Base-by-base conservation (phyloP, 805 yeast species). In the Ogataea zsoltii region DNA sequence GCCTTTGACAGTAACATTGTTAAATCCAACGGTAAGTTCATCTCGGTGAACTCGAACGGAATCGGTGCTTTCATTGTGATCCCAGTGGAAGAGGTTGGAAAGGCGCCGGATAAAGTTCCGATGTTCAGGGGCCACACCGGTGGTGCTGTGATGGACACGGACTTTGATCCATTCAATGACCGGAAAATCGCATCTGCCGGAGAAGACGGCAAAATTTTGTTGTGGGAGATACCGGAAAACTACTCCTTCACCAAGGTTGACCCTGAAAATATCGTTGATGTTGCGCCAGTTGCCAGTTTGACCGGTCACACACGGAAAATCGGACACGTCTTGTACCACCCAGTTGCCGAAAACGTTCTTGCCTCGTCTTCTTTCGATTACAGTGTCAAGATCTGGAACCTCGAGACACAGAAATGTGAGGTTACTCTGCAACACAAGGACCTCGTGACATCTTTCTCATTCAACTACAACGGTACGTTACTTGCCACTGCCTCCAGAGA, bases 41-140 rank as follows among this genome's bases (percentile, higher is more conserved):
- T 94, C 33, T 76, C 96, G 1, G 85, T 90, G 53, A 90, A 88
- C 65, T 76, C 97, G 26, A 85, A 96, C 10, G 98, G 98, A 33
- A 98, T 98, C 51, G 99, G 99, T 42, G 95, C 98, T 0, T 91
- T 94, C 72, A 97, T 96, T 1, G 87, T 95, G 11, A 82, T 94
- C 49, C 99, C 99, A 2, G 71, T 88, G 19, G 63, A 65, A 7
- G 97, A 92, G 65, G 83, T 80, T 15, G 98, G 99, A 9, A 94
- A 91, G 63, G 83, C 91, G 7, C 97, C 97, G 3, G 99, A 94
- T 57, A 80, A 84, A 49, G 91, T 90, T 39, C 94, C 99, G 2
- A 75, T 94, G 54, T 94, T 92, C 68, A 81, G 97, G 59, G 99
- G 99, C 13, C 99, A 92, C 66, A 86, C 91, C 26, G 97, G 96